Base-by-base conservation (phyloP, 1,284 basidiomycete species). In the Puccinia polysora region DNA sequence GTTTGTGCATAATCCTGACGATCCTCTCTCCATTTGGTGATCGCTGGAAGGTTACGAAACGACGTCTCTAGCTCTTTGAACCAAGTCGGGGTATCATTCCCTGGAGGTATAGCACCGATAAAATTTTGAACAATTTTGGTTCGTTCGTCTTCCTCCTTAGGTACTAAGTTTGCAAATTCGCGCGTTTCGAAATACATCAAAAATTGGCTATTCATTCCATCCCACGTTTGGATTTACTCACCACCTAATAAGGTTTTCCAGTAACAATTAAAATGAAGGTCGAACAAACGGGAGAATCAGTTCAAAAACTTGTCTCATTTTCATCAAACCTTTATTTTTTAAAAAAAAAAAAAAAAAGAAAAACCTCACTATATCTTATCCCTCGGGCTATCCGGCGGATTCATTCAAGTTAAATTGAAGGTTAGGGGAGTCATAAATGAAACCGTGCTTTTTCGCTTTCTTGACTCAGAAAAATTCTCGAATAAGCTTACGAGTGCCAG, bases 21-120 rank as follows among this genome's bases (percentile, higher is more conserved):
- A 52, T n/a, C 14, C 40, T 45, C n/a, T 45, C 40, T n/a, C 49
- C 49, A 52, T 52, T 18, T 20, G 49, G 49, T 52, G 8, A 52
- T 52, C 7, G 49, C 49, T 7, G 49, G 49, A 7, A 52, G 49
- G 8, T 7, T 52, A n/a, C 23, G 15, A 52, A 52, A 52, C 23
- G 49, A 52, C 7, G 8, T 7, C 20, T 52, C 23, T 8, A 52
- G 20, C 10, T 52, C 7, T 52, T 52, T 25, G 49, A 52, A 52
- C 49, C 49, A 52, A n/a, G 23, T 20, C 7, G 23, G 49, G 8
- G 14, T 52, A 7, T 12, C 10, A 20, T 7, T 52, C 7, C 23
- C 49, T 12, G 49, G 49, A 10, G 7, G 8, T 12, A 7, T 25
- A 7, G 49, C 49, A 23, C 49, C 49, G 8, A 52, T 52, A 25